Evolutionary conservation across 805 yeast genomes (phyloP).

Genomic region (Maudiozyma bulderi): DNA sequence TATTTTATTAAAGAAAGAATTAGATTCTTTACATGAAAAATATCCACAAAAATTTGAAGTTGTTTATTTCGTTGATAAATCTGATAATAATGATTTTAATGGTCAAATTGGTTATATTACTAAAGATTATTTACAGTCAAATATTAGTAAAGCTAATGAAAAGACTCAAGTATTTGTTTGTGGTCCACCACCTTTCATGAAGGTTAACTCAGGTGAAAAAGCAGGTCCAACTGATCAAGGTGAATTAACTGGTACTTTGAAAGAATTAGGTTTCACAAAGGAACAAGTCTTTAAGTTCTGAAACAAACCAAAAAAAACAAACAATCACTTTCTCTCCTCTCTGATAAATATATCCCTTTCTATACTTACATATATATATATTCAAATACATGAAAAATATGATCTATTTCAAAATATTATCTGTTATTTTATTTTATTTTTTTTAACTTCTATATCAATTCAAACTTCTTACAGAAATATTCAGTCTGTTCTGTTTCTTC

Average conservation of each 20-base stretch:
- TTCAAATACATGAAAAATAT: too few species aligned
- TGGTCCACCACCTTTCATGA: constrained; percentile 91
- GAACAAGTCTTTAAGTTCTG: constrained; percentile 86
- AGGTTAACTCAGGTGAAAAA: constrained; percentile 80
- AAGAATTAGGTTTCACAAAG: constrained; percentile 79
- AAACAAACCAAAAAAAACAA: constrained; percentile 2
- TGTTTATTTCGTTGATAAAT: constrained; percentile 70
- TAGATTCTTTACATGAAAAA: constrained; percentile 46
- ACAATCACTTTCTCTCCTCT: neutral
- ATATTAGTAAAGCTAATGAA: constrained; percentile 58
- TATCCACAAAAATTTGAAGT: constrained; percentile 73
- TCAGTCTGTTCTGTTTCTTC: too few species aligned
- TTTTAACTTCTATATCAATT: too few species aligned
- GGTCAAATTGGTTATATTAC: constrained; percentile 70
- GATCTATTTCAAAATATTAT: too few species aligned
- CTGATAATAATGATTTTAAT: constrained; percentile 31
- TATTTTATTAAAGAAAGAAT: constrained; percentile 66
- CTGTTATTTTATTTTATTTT: too few species aligned
- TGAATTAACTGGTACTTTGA: constrained; percentile 78
- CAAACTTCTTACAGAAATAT: too few species aligned
- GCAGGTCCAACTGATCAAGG: constrained; percentile 88
- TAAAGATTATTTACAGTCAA: constrained; percentile 55
- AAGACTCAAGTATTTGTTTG: constrained; percentile 76
- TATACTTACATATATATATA: too few species aligned
- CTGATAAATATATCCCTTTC: neutral